Evolutionary conservation across 2,329 filamentous ascomycete genomes (phyloP).

Genomic region (Sporothrix brunneoviolacea): DNA sequence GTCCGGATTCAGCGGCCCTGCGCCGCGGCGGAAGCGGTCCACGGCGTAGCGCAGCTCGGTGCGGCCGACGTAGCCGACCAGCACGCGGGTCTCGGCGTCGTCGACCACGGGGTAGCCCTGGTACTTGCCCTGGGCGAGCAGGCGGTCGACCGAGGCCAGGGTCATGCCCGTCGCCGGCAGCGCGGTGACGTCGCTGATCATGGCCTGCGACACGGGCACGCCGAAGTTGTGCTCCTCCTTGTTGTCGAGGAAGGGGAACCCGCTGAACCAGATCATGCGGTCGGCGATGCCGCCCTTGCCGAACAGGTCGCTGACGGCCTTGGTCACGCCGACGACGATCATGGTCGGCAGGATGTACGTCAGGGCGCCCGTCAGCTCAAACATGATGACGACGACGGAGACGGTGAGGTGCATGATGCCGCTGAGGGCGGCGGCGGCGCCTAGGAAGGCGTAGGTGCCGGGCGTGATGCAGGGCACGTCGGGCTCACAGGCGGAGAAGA

Average conservation of each 20-base stretch:
- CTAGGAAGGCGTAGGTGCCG: constrained; percentile 92
- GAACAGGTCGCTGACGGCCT: constrained; percentile 82
- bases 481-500: constrained; percentile 83
- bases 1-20: constrained; percentile 51
- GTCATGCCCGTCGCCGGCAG: constrained; percentile 69
- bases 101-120: constrained; percentile 93
- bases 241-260: constrained; percentile 92
- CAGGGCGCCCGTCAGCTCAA: constrained; percentile 92
- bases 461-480: constrained; percentile 95
- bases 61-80: constrained; percentile 87
- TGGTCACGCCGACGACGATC: constrained; percentile 97
- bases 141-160: constrained; percentile 67
- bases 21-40: constrained; percentile 66
- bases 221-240: constrained; percentile 98
- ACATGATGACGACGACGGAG: constrained; percentile 98
- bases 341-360: constrained; percentile 97
- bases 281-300: constrained; percentile 97
- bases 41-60: constrained; percentile 90
- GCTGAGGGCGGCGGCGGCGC: constrained; percentile 82
- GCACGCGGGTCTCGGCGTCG: constrained; percentile 58
- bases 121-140: constrained; percentile 72
- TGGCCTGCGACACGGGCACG: constrained; percentile 83
- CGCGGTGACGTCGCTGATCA: constrained; percentile 70
- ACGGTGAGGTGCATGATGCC: constrained; percentile 98
- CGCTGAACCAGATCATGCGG: constrained; percentile 98